Evolutionary conservation across 345 rosid genomes (phyloP), one percentile per base, ranked within the genome.

Genomic region (Pugionium dolabratum): DNA sequence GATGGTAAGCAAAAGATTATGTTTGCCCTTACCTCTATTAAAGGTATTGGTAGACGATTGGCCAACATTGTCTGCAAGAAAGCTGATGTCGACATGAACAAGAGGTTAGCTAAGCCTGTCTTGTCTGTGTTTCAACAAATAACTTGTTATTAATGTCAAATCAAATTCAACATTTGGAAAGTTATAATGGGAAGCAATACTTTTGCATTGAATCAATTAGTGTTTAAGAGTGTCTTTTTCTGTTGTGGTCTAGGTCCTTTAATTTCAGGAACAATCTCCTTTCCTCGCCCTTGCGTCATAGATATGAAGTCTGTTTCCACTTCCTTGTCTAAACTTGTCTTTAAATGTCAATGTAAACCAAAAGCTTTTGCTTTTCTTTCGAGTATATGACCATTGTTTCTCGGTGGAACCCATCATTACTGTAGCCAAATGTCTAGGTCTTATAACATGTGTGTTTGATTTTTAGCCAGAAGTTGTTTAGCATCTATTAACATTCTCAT

Each of bases 61-160:
- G 90, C 96, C 32, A 88, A 91, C 87, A 88, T 91, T 41, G 97
- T 85, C 69, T 91, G 96, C 87, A 91, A 91, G 88, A 91, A 88
- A 67, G 97, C 96, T 5, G 97, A 91, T 73, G 94, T 91, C 30
- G 96, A 86, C 83, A 91, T 91, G 97, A 91, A 88, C 82, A 91
- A 88, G 71, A 86, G 97, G 93, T 91, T 5, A 32, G 5, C 41
- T 18, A 18, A 18, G 18, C 18, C 18, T 18, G 18, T 18, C 18
- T 18, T 9, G 9, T 60, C 26, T 44, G 2, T 52, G 9, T 49
- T 29, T 28, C 4, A 28, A 29, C 1, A 4, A 40, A 18, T 18
- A 18, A 18, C 18, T 18, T 18, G 18, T 18, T 18, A 18, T 18
- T 18, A 18, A 18, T 4, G 0, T 66, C 53, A 4, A 29, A 18